Conservation (phyloP, 2,329 filamentous ascomycete species). For the Colletotrichum eleusines region DNA sequence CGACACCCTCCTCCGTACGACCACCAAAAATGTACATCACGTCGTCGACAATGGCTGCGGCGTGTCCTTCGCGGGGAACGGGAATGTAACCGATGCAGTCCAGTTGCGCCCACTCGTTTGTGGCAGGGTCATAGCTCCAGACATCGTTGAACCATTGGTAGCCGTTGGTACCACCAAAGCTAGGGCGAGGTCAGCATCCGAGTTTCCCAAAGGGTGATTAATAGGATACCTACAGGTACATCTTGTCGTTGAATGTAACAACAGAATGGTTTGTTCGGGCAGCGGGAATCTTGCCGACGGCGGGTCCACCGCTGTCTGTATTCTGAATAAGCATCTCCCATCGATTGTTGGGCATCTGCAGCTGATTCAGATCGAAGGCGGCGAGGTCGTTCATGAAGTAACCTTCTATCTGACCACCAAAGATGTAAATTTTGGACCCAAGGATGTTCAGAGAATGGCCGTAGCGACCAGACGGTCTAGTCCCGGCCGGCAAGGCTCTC, state of each 20-base stretch:
- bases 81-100: conserved; percentile 99
- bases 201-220: not conserved
- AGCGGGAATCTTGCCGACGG: conserved; percentile 77
- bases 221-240: conserved; percentile 80
- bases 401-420: conserved; percentile 96
- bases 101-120: conserved; percentile 86
- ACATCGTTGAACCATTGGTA: conserved; percentile 99
- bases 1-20: conserved; percentile 90
- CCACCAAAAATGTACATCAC: conserved; percentile 99
- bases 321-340: conserved; percentile 94
- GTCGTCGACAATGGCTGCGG: conserved; percentile 92
- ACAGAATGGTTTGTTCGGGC: conserved; percentile 95
- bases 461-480: conserved; percentile 89
- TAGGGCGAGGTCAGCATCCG: conserved; percentile 51
- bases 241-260: conserved; percentile 90
- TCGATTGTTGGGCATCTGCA: conserved; percentile 89
- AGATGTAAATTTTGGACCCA: conserved; percentile 96
- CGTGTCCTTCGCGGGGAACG: conserved; percentile 91
- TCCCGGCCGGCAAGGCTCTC: conserved; percentile 86
- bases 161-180: conserved; percentile 97
- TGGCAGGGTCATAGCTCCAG: conserved; percentile 90
- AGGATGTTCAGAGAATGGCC: conserved; percentile 97
- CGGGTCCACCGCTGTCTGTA: conserved; percentile 70
- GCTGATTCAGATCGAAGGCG: conserved; percentile 93
- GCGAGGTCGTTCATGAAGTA: conserved; percentile 98